Evolutionary conservation across 768 basidiomycete species (phyloP).

Genomic region (Rhodotorula sphaerocarpa): DNA sequence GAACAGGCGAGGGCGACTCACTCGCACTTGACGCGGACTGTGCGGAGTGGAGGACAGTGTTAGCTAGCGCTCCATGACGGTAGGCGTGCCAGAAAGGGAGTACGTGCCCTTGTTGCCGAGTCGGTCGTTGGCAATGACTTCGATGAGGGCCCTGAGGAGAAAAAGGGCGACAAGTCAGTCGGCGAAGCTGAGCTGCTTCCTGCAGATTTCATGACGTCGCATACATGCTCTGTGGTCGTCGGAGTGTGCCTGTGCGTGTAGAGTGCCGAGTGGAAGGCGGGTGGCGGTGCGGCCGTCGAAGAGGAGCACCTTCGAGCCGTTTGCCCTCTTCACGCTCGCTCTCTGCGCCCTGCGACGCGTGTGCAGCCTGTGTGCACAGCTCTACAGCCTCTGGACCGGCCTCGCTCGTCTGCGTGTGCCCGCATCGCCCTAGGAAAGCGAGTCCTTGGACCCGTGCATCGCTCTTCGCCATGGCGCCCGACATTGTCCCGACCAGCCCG

Average conservation of each 20-base stretch:
- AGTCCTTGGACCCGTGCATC: neutral
- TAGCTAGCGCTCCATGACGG: neutral
- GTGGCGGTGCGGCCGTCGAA: too few species aligned
- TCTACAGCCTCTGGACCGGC: too few species aligned
- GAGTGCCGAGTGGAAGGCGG: too few species aligned
- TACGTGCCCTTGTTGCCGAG: conserved; percentile 77
- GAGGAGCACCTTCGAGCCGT: neutral
- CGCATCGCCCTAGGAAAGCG: too few species aligned
- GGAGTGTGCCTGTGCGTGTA: too few species aligned
- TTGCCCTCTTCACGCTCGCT: too few species aligned
- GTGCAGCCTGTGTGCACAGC: too few species aligned
- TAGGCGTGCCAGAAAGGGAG: neutral
- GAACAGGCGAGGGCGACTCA: conserved; percentile 14
- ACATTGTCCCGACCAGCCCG: conserved; percentile 19
- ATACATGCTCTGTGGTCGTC: too few species aligned
- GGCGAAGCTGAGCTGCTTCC: too few species aligned
- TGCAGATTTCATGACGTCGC: too few species aligned
- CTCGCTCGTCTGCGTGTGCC: too few species aligned
- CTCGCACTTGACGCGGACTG: conserved; percentile 86
- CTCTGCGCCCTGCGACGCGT: too few species aligned
- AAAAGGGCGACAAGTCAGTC: neutral
- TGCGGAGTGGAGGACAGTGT: neutral
- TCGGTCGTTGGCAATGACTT: conserved; percentile 94
- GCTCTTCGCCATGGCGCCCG: conserved; percentile 6
- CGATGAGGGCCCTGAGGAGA: conserved; percentile 13